Evolutionary conservation across 495 filamentous ascomycete genomes (phyloP).

Genomic region (Penicillium pulvis): DNA sequence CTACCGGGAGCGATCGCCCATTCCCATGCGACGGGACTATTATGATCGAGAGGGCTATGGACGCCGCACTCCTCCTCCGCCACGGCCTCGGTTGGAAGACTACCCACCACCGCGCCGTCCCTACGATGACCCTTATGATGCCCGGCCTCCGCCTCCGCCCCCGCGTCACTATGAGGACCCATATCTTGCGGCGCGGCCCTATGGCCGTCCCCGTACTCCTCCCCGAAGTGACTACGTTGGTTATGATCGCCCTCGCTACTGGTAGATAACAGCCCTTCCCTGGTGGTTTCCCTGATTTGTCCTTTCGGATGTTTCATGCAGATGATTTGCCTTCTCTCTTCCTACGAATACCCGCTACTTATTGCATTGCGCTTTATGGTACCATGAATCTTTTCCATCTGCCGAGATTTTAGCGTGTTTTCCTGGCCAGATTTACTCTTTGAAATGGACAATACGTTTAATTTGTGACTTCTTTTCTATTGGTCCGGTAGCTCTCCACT

Average conservation of each 20-base stretch:
- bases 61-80: slow-evolving; percentile 66
- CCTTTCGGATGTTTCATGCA: slow-evolving; percentile 15
- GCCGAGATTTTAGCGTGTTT: slow-evolving; percentile 23
- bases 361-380: slow-evolving; percentile 30
- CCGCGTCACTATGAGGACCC: slow-evolving; percentile 51
- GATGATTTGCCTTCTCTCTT: slow-evolving; percentile 15
- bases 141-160: slow-evolving; percentile 44
- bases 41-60: slow-evolving; percentile 76
- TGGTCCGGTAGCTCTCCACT: neutral
- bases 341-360: slow-evolving; percentile 30
- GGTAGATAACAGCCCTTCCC: slow-evolving; percentile 32
- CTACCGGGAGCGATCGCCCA: slow-evolving; percentile 81
- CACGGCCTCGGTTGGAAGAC: slow-evolving; percentile 75
- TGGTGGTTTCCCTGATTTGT: slow-evolving; percentile 3
- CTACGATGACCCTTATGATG: slow-evolving; percentile 56
- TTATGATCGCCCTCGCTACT: slow-evolving; percentile 51
- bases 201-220: slow-evolving; percentile 47
- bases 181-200: slow-evolving; percentile 45
- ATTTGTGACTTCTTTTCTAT: neutral
- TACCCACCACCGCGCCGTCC: slow-evolving; percentile 60
- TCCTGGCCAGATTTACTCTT: slow-evolving; percentile 6
- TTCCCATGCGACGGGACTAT: slow-evolving; percentile 78
- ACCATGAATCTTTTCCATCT: slow-evolving; percentile 22
- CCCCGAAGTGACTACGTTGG: slow-evolving; percentile 44
- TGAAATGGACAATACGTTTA: slow-evolving; percentile 9